phyloP scores from a whole-genome alignment of 1,284 basidiomycete genomes.

The Paramarasmius palmivorus region DNA sequence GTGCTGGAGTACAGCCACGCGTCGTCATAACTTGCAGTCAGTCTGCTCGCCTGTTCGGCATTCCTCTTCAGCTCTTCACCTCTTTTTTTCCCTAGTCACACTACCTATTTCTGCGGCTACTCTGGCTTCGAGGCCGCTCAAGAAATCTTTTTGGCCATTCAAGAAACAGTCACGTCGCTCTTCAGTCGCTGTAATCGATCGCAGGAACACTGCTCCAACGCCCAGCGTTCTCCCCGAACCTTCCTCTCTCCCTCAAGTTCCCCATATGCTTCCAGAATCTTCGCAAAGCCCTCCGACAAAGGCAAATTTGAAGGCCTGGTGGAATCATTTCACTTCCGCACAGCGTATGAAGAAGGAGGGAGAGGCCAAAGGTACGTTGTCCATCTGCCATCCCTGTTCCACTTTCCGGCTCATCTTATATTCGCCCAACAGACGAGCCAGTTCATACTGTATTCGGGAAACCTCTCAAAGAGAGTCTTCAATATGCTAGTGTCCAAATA shows the following conservation, averaged over 20 bases:
- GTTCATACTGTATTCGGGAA: slow-evolving; percentile 80
- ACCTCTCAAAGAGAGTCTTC: slow-evolving; percentile 81
- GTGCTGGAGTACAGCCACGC: too few species aligned
- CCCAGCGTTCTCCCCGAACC: slow-evolving; percentile 6
- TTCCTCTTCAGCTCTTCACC: too few species aligned
- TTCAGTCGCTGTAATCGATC: slow-evolving; percentile 1
- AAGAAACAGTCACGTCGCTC: slow-evolving; percentile 10
- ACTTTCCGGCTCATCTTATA: background rate
- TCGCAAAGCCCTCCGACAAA: slow-evolving; percentile 46
- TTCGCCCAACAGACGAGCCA: slow-evolving; percentile 29
- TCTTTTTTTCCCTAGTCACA: background rate
- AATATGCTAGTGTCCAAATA: slow-evolving; percentile 91
- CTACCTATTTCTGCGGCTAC: slow-evolving; percentile 9
- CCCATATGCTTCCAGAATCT: slow-evolving; percentile 21
- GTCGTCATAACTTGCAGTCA: too few species aligned
- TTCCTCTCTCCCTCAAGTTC: slow-evolving; percentile 9
- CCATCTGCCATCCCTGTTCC: slow-evolving; percentile 7
- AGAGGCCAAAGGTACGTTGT: slow-evolving; percentile 37
- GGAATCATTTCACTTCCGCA: slow-evolving; percentile 71
- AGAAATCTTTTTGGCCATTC: slow-evolving; percentile 16
- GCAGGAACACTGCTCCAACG: slow-evolving; percentile 7
- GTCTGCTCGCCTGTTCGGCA: too few species aligned
- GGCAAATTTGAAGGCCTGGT: slow-evolving; percentile 79
- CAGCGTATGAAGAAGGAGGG: slow-evolving; percentile 58
- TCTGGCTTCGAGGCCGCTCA: slow-evolving; percentile 18